phyloP scores from a whole-genome alignment of 169 alveolate species.

The Perkinsus olseni region DNA sequence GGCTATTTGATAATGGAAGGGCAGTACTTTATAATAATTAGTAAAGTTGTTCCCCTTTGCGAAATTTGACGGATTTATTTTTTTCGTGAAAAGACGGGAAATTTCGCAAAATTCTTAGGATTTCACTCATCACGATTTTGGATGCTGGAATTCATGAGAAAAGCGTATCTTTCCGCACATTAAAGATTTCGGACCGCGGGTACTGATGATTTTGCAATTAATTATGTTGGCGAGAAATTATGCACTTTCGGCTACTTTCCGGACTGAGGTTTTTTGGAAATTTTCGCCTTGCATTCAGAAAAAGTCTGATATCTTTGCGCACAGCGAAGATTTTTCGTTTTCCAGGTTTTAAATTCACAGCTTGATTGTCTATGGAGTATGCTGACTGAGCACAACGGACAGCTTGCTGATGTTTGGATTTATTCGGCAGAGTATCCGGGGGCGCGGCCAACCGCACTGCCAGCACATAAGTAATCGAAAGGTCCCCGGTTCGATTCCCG shows the following conservation, averaged over 20 bases:
- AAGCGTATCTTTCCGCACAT: too few relatives aligned
- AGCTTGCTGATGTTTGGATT: background rate
- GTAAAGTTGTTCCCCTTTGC: too few relatives aligned
- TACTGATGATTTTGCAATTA: too few relatives aligned
- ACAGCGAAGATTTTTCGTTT: background rate
- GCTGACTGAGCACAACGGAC: background rate
- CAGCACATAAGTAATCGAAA: background rate
- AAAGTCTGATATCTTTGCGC: background rate
- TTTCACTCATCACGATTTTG: too few relatives aligned
- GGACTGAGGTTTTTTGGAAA: background rate
- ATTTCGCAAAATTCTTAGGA: too few relatives aligned
- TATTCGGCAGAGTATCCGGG: background rate
- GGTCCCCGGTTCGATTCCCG: background rate
- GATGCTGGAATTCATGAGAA: too few relatives aligned
- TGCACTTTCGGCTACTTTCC: too few relatives aligned
- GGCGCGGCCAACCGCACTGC: background rate
- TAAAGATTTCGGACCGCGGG: too few relatives aligned
- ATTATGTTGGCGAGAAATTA: too few relatives aligned
- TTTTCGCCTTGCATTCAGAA: background rate
- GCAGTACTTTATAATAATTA: background rate
- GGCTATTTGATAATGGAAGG: too few relatives aligned
- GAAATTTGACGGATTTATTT: too few relatives aligned
- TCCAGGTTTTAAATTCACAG: background rate
- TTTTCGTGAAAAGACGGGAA: too few relatives aligned
- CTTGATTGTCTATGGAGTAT: background rate